Percentiles rank a stretch among this genome's conserved stretches.
These are phyloP conservation scores for Yamadazyma dushanensis DNA, from an alignment of 1,139 yeast genomes.

Conservation along the genomic window DNA sequence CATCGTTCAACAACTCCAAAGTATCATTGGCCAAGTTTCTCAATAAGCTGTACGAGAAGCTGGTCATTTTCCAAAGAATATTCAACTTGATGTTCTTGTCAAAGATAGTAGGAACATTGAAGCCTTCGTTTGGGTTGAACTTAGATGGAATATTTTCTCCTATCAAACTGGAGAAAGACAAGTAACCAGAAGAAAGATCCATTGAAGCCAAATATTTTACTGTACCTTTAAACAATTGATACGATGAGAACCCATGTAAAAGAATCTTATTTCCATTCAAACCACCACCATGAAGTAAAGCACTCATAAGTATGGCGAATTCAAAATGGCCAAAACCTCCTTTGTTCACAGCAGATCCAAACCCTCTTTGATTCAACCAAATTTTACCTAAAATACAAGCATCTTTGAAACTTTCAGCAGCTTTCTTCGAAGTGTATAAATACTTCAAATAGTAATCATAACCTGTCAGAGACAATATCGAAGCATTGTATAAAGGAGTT, in stretches of 20 bases:
- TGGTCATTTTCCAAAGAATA: slow-evolving; percentile 78
- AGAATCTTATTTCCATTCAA: slow-evolving; percentile 70
- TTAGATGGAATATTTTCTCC: slow-evolving; percentile 49
- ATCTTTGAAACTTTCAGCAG: slow-evolving; percentile 82
- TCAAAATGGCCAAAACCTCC: slow-evolving; percentile 96
- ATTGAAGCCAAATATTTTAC: slow-evolving; percentile 77
- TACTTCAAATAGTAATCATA: slow-evolving; percentile 71
- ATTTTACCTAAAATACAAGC: slow-evolving; percentile 85
- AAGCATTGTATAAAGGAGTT: slow-evolving; percentile 83
- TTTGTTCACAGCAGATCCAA: slow-evolving; percentile 56
- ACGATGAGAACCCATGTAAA: slow-evolving; percentile 85
- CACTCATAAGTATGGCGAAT: slow-evolving; percentile 78
- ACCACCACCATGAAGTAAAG: slow-evolving; percentile 85
- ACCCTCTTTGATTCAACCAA: slow-evolving; percentile 89
- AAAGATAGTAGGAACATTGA: slow-evolving; percentile 70
- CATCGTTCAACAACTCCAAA: slow-evolving; percentile 67
- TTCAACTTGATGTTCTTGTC: slow-evolving; percentile 77
- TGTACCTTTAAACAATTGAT: slow-evolving; percentile 88
- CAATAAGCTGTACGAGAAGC: slow-evolving; percentile 61
- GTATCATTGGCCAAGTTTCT: slow-evolving; percentile 71
- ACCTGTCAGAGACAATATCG: slow-evolving; percentile 68
- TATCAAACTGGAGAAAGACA: slow-evolving; percentile 62
- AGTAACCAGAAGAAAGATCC: slow-evolving; percentile 65
- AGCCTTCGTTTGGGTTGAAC: slow-evolving; percentile 58
- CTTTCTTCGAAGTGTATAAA: slow-evolving; percentile 71